phyloP scores from a whole-genome alignment of 768 basidiomycete genomes.

The Suillus lakei region DNA sequence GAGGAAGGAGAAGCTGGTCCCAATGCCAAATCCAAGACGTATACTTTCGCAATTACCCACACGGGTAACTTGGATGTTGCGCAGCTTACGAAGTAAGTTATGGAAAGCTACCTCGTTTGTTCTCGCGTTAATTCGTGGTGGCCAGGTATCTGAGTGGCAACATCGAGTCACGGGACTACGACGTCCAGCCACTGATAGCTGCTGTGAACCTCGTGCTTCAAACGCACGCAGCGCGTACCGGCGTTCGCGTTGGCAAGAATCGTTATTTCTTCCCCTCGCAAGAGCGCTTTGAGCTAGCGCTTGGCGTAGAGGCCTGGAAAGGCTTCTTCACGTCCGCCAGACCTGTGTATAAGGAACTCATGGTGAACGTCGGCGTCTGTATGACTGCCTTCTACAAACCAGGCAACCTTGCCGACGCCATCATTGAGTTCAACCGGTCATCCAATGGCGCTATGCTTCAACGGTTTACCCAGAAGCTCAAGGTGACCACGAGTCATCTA shows the following conservation, averaged over 20 bases:
- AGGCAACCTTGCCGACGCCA: conserved; percentile 65
- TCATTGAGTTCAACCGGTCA: conserved; percentile 49
- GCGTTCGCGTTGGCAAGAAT: conserved; percentile 54
- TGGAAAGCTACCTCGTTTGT: not conserved
- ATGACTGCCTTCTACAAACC: conserved; percentile 61
- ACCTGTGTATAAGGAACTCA: conserved; percentile 50
- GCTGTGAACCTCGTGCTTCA: conserved; percentile 55
- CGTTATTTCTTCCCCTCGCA: conserved; percentile 53
- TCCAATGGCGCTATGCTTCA: conserved; percentile 50
- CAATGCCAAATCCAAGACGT: conserved; percentile 34
- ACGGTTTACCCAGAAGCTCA: conserved; percentile 56
- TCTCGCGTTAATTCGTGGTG: conserved; percentile 6
- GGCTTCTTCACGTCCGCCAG: conserved; percentile 59
- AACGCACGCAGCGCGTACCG: conserved; percentile 45
- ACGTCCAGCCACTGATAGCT: conserved; percentile 46
- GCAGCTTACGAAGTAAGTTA: conserved; percentile 39
- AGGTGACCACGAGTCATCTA: conserved; percentile 59
- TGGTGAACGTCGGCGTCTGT: conserved; percentile 59
- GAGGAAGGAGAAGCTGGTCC: conserved; percentile 46
- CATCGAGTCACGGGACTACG: conserved; percentile 39
- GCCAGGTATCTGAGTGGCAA: conserved; percentile 47
- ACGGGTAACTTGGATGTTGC: conserved; percentile 34
- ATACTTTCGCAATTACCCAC: conserved; percentile 42
- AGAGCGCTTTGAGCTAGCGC: conserved; percentile 31
- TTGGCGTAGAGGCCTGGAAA: conserved; percentile 48